Conservation (phyloP, 169 alveolate genomes). For the Toxoplasma gondii region DNA sequence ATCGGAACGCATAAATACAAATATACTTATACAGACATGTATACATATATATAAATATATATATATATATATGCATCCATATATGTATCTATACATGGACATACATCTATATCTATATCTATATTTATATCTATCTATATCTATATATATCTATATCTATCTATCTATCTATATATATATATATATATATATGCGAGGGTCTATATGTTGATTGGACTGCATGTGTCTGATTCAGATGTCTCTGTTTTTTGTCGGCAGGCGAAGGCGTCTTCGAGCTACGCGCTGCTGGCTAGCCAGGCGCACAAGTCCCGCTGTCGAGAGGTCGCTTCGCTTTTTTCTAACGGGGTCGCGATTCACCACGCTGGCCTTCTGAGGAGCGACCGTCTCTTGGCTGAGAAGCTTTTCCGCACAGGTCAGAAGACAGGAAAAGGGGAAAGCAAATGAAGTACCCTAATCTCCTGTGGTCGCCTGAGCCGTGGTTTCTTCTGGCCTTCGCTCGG, state of each 20-base stretch:
- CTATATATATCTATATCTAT: background rate
- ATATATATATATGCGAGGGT: background rate
- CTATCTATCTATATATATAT: background rate
- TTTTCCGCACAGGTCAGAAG: conserved; percentile 64
- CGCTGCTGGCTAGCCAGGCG: background rate
- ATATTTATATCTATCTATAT: background rate
- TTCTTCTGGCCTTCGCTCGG: background rate
- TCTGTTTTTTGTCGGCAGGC: background rate
- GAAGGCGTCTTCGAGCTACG: background rate
- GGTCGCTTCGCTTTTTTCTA: conserved; percentile 87
- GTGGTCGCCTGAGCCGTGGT: background rate
- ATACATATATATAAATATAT: conserved; percentile 1
- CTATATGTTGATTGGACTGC: too few species aligned
- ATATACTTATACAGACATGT: background rate
- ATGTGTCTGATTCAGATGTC: background rate
- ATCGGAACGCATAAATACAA: too few species aligned
- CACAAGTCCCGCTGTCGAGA: background rate
- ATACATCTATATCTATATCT: background rate
- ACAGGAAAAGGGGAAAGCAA: background rate
- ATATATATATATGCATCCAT: background rate
- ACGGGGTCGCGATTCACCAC: conserved; percentile 99
- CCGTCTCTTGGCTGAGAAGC: conserved; percentile 92
- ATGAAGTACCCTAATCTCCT: background rate
- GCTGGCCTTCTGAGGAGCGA: conserved; percentile 97
- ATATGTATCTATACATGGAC: background rate